A percentile compares a stretch with the other conserved stretches of the same genome.
These are phyloP conservation scores for Chaetomium cochliodes DNA, from an alignment of 495 filamentous ascomycete species.

Conservation along the genomic window DNA sequence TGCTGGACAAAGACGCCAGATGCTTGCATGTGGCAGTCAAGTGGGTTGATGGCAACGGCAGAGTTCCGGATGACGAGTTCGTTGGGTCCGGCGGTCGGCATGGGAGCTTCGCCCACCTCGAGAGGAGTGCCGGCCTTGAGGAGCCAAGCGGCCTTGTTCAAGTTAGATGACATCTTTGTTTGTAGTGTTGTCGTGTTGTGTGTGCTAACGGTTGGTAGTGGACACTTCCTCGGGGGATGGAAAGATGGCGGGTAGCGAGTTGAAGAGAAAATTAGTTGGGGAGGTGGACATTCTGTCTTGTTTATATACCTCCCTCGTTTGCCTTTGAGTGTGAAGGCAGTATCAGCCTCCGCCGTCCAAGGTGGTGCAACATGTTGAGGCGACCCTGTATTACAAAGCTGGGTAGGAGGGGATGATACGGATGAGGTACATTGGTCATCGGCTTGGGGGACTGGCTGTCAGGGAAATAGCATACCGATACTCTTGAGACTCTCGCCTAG, in stretches of 20 bases:
- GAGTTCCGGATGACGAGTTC: not conserved
- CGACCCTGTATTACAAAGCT: not conserved
- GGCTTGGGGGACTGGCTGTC: too few species aligned
- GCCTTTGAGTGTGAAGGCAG: not conserved
- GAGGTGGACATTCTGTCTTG: too few species aligned
- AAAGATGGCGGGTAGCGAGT: not conserved
- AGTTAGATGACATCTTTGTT: not conserved
- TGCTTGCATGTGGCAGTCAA: not conserved
- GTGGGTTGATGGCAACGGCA: not conserved
- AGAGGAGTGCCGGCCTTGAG: not conserved
- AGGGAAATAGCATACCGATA: not conserved
- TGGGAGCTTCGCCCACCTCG: not conserved
- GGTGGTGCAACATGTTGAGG: not conserved
- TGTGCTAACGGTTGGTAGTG: not conserved
- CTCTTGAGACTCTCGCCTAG: not conserved
- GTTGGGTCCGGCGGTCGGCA: not conserved
- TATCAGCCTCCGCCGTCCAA: too few species aligned
- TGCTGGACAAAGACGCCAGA: not conserved
- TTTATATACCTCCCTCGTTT: not conserved
- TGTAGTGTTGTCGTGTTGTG: not conserved
- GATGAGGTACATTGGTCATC: not conserved
- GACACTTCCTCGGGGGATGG: not conserved
- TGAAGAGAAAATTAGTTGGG: not conserved
- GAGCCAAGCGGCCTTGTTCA: not conserved
- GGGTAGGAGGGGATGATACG: not conserved